Evolutionary conservation across 805 yeast genomes (phyloP), one percentile per base, ranked within the genome.

Genomic region (Ogataea pilisensis): DNA sequence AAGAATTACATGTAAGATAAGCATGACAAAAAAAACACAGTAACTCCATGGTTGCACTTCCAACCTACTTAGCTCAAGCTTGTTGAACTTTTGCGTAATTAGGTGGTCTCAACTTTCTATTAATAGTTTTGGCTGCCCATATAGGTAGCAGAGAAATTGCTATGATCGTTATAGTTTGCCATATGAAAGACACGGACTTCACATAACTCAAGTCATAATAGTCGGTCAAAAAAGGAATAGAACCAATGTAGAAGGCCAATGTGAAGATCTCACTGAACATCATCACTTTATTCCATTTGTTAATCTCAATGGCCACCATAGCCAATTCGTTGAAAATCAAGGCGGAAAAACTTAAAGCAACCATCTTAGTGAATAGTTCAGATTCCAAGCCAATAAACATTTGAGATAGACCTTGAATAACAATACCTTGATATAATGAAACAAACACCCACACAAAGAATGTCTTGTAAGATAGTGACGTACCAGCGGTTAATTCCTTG

Each of bases 31-130:
- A n/a, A n/a, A n/a, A n/a, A n/a, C n/a, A 12, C 28, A 37, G 17
- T 17, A 25, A 8, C 8, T 17, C 7, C 29, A 31, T 18, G 31
- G 28, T 13, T 21, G 11, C n/a, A n/a, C 18, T 6, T 9, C n/a
- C 14, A 13, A 16, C n/a, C 7, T 8, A 27, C 17, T 31, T 16
- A 12, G 31, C 26, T 29, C 34, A 80, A 41, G 75, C 82, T 45
- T 85, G 93, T 61, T 90, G 98, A 31, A 93, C 98, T 62, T 93
- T 93, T 8, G 97, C 97, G 61, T 93, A 93, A 57, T 87, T 88
- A 25, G 99, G 99, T 3, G 99, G 98, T 51, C 89, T 78, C 42
- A 93, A 62, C 46, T 70, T 79, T 48, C 95, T 74, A 56, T 82
- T 80, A 14, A 91, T 66, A 4, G 85, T 71, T 61, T 86, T 86